These are phyloP conservation scores for Coemansia sp. DNA, from an alignment of 192 early-diverging fungal species.

Conservation along the genomic window DNA sequence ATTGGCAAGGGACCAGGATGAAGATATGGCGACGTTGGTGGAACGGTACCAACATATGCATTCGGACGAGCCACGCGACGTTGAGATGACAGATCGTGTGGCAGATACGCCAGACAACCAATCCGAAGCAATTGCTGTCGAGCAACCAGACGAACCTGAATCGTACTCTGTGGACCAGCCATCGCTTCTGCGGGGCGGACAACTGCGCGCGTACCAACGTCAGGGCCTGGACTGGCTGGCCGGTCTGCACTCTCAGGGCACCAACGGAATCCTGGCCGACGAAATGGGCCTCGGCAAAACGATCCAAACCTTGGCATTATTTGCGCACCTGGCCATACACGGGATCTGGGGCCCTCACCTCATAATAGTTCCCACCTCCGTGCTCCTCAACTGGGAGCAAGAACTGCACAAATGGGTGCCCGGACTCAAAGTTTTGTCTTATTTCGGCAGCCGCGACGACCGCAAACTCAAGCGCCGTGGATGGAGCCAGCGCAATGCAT, in stretches of 20 bases:
- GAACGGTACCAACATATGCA: constrained; percentile 52
- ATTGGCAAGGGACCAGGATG: constrained; percentile 61
- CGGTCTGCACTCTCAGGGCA: constrained; percentile 88
- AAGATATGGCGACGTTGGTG: constrained; percentile 60
- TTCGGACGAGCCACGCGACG: not conserved
- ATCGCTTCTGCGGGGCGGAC: constrained; percentile 80
- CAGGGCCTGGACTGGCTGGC: constrained; percentile 98
- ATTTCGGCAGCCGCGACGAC: constrained; percentile 85
- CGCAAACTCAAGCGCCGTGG: constrained; percentile 53
- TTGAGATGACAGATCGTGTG: not conserved
- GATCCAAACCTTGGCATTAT: constrained; percentile 90
- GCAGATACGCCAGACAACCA: not conserved
- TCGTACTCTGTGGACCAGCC: constrained; percentile 65
- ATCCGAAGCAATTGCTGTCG: not conserved
- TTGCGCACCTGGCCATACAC: constrained; percentile 87
- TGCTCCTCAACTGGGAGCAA: constrained; percentile 91
- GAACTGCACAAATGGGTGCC: constrained; percentile 94
- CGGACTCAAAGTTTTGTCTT: constrained; percentile 76
- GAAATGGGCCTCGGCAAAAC: constrained; percentile 99
- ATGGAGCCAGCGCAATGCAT: constrained; percentile 57
- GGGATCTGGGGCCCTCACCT: constrained; percentile 82
- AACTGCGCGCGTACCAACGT: constrained; percentile 92
- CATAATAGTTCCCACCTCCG: constrained; percentile 95
- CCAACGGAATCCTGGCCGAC: constrained; percentile 97
- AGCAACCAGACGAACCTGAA: not conserved